phyloP scores from a whole-genome alignment of 2,329 filamentous ascomycete genomes.

The Penicillium capsulatum region DNA sequence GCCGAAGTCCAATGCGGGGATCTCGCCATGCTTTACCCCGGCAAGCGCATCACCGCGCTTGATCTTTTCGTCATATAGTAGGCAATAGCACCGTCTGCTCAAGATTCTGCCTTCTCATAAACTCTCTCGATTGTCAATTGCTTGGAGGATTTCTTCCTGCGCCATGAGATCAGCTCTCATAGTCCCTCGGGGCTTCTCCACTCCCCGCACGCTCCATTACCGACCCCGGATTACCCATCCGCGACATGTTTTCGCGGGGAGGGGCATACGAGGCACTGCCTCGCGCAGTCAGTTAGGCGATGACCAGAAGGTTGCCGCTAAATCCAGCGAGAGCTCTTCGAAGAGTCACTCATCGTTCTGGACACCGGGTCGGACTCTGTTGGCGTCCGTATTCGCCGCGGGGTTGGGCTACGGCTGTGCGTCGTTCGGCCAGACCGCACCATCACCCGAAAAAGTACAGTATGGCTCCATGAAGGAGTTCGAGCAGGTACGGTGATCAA shows the following conservation, averaged over 20 bases:
- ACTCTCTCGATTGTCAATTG: too few relatives aligned
- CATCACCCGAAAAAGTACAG: conserved; percentile 23
- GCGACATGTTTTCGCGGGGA: conserved; percentile 5
- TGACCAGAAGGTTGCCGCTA: conserved; percentile 10
- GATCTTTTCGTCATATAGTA: too few relatives aligned
- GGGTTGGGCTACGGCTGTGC: conserved; percentile 52
- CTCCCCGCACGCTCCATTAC: conserved; percentile 24
- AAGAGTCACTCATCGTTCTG: conserved; percentile 29
- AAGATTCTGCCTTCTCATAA: too few relatives aligned
- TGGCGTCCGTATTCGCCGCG: conserved; percentile 49
- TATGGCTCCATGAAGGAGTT: conserved; percentile 41
- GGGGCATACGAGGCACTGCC: conserved; percentile 19
- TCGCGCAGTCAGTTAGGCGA: conserved; percentile 5
- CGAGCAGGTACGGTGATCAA: conserved; percentile 31
- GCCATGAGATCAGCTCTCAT: conserved; percentile 23
- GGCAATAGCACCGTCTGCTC: not conserved
- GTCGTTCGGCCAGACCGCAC: conserved; percentile 33
- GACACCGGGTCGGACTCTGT: conserved; percentile 47
- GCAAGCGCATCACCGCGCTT: not conserved
- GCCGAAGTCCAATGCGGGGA: conserved; percentile 18
- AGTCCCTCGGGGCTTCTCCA: conserved; percentile 25
- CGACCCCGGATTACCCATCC: conserved; percentile 17
- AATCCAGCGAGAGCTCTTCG: conserved; percentile 13
- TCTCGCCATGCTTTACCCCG: conserved; percentile 5
- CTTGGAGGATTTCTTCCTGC: not conserved